These are phyloP conservation scores for Talaromyces sp. DNA, from an alignment of 2,329 filamentous ascomycete genomes.

Conservation along the genomic window DNA sequence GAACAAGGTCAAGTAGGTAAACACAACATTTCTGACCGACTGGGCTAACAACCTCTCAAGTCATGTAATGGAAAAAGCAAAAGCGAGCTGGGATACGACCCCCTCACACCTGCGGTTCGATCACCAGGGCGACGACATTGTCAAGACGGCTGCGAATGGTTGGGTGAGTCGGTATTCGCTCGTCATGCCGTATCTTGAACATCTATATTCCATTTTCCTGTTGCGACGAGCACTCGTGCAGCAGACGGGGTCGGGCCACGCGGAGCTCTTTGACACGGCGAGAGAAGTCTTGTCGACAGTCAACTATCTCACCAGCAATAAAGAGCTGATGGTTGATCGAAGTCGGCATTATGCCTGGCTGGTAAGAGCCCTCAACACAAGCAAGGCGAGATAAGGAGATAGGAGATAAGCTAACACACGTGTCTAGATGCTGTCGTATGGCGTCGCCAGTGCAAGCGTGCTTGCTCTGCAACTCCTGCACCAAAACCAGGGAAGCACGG, in stretches of 20 bases:
- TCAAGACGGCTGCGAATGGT: background rate
- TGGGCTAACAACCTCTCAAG: background rate
- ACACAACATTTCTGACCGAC: background rate
- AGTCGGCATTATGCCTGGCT: background rate
- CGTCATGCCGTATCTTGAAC: background rate
- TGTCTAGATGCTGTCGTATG: background rate
- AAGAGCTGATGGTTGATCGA: background rate
- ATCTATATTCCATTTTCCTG: background rate
- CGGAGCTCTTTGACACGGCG: background rate
- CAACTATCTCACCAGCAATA: background rate
- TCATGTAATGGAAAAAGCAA: slow-evolving; percentile 19
- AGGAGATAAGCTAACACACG: background rate
- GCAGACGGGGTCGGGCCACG: background rate
- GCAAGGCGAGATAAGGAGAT: background rate
- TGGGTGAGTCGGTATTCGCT: background rate
- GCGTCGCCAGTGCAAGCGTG: background rate
- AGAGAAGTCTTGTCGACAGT: background rate
- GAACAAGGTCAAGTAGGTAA: background rate
- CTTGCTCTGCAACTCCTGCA: background rate
- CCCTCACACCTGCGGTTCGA: background rate
- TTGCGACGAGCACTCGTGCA: background rate
- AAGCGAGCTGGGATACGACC: slow-evolving; percentile 22
- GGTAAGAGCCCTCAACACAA: background rate
- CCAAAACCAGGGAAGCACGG: background rate
- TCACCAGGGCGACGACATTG: background rate